A percentile compares a stretch with the other conserved stretches of the same genome.
phyloP scores from a whole-genome alignment of 2,329 filamentous ascomycete species.

The Ramichloridium luteum region DNA sequence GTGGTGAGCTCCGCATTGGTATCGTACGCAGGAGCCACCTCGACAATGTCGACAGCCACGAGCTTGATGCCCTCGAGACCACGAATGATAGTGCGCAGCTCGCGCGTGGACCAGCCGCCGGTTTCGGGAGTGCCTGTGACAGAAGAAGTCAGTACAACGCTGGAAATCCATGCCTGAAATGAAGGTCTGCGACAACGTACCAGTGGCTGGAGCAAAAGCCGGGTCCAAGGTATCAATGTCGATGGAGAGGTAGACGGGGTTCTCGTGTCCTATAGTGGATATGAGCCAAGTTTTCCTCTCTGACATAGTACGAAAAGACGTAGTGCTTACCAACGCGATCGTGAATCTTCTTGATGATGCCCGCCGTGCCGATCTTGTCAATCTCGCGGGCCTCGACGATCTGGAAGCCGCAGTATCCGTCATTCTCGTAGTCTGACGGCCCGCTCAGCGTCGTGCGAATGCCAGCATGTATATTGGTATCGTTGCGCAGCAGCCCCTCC shows the following conservation, averaged over 20 bases:
- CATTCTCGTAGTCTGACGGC: slow-evolving; percentile 70
- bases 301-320: neutral
- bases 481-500: slow-evolving; percentile 67
- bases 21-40: slow-evolving; percentile 61
- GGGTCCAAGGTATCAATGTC: slow-evolving; percentile 86
- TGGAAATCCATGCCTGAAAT: no score
- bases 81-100: slow-evolving; percentile 58
- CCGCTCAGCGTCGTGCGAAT: slow-evolving; percentile 74
- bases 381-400: slow-evolving; percentile 67
- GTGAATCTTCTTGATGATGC: slow-evolving; percentile 67
- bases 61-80: slow-evolving; percentile 58
- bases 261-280: slow-evolving; percentile 39
- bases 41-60: slow-evolving; percentile 59
- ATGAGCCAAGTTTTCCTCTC: neutral
- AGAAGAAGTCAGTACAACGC: no score
- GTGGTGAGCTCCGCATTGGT: slow-evolving; percentile 61
- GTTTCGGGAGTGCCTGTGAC: slow-evolving; percentile 71
- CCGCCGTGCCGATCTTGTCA: slow-evolving; percentile 52
- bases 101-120: slow-evolving; percentile 61
- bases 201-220: slow-evolving; percentile 64
- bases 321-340: slow-evolving; percentile 66
- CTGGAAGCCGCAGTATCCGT: slow-evolving; percentile 73
- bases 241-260: slow-evolving; percentile 68
- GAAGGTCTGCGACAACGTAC: no score
- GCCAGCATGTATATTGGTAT: slow-evolving; percentile 77